Base-by-base conservation (phyloP, 2,329 filamentous ascomycete genomes). In the Bipolaris oryzae region DNA sequence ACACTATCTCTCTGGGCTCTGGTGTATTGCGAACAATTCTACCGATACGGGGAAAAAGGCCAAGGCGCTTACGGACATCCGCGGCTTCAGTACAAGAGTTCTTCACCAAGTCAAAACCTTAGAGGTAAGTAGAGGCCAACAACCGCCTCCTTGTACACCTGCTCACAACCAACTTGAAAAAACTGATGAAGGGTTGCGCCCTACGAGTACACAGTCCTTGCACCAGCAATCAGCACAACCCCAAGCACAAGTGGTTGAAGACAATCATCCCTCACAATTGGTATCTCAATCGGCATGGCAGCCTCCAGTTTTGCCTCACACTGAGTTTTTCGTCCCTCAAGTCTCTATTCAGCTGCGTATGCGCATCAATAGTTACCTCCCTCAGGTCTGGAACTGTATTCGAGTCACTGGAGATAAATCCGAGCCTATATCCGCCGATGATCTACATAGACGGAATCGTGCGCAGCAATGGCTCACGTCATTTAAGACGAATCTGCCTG, bases 371-470 rank as follows among this genome's bases (percentile, higher is more conserved):
- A 23, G 25, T 10, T n/a, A 52, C 20, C 2, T 57, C 3, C 39
- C 53, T 10, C 18, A 37, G 21, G 25, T 56, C 5, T 57, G 53
- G 53, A 20, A 42, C 7, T 53, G 21, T 33, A 34, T 56, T 2
- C 38, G 23, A 20, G 7, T 54, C 23, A 18, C 16, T 18, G 4
- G 15, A 16, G 23, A 38, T 21, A 33, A 7, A 1, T 5, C 42
- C 16, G 20, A 35, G n/a, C 33, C 16, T 6, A 13, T 18, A 15
- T 33, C 51, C 6, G 43, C 33, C 13, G 20, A 42, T 11, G 20
- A 28, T 18, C 11, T 42, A 20, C 35, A 39, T 18, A n/a, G 44
- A 18, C 42, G n/a, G 44, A 11, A 49, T 15, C 39, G 21, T 5
- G 44, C 54, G 7, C 11, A 38, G 2, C 15, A 15, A 28, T 57